phyloP scores from a whole-genome alignment of 768 basidiomycete species.

The Leccinum ochraceum region DNA sequence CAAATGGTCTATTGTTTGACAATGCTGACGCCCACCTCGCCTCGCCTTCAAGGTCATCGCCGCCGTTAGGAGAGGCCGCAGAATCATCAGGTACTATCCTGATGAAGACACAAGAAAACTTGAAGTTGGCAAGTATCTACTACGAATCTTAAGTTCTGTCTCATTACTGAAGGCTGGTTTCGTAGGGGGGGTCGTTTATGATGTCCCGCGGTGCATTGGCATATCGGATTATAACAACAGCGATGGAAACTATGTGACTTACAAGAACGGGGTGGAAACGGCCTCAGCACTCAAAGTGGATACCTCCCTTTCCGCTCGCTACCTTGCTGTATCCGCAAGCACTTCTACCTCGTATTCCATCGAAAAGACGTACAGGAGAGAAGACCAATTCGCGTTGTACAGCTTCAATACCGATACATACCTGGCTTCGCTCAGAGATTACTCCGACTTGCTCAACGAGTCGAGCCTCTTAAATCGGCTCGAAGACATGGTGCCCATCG shows the following conservation, averaged over 20 bases:
- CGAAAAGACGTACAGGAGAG: slow-evolving; percentile 12
- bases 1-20: not conserved
- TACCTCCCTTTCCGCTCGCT: slow-evolving; percentile 6
- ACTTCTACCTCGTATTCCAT: slow-evolving; percentile 16
- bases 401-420: slow-evolving; percentile 17
- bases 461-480: not conserved
- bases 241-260: slow-evolving; percentile 9
- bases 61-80: not conserved
- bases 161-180: not conserved
- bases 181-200: slow-evolving; percentile 1
- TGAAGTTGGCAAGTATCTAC: not conserved
- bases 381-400: slow-evolving; percentile 20
- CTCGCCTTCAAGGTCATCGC: not conserved
- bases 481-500: not conserved
- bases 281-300: not conserved
- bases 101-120: not conserved
- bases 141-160: not conserved
- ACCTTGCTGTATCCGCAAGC: slow-evolving; percentile 13
- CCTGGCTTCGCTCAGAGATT: slow-evolving; percentile 12
- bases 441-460: slow-evolving; percentile 7
- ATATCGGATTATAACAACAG: not conserved
- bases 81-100: not conserved
- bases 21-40: not conserved
- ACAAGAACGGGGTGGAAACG: slow-evolving; percentile 2
- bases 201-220: slow-evolving; percentile 4